Base-by-base conservation (phyloP, 2,329 filamentous ascomycete species). In the Pezicula neosporulosa region DNA sequence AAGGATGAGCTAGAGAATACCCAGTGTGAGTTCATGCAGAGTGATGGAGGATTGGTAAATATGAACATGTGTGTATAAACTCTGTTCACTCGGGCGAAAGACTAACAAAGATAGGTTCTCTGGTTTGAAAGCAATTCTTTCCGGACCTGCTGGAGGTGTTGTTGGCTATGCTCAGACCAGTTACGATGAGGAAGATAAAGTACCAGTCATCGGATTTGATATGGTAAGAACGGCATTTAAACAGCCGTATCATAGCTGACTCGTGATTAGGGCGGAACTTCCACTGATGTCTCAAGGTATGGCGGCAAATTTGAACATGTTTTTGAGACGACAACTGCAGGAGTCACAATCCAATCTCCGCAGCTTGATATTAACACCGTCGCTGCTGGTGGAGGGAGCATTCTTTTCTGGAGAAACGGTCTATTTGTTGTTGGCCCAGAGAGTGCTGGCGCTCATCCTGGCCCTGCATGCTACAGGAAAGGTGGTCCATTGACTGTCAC, bases 391-490 rank as follows among this genome's bases (percentile, higher is more conserved):
- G 76, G 76, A 33, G 76, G 76, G 6, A 75, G 71, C 0, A 74
- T 76, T 5, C 70, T 90, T 1, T 82, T 85, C 56, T 89, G 82
- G 72, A 77, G 78, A 47, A 89, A 89, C 51, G 86, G 87, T 0
- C 72, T 90, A 0, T 85, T 90, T 30, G 81, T 85, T 0, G 86
- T 89, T 10, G 86, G 86, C 0, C 86, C 86, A 0, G 83, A 86
- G 62, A 56, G 52, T 6, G 63, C 63, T 16, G 63, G 89, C 27
- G 90, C 91, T 2, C 90, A 96, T 62, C 92, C 92, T 0, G 91
- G 91, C 0, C 92, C 91, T 8, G 90, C 90, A 1, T 96, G 91
- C 60, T 96, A 96, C 68, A 81, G 90, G 24, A 96, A 96, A 68
- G 89, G 87, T 0, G 91, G 91, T 0, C 91, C 92, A 3, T 77